Percentiles rank a stretch among this genome's conserved stretches.
Evolutionary conservation across 208 protist species (phyloP).

Genomic region (Borovskyia barvae): DNA sequence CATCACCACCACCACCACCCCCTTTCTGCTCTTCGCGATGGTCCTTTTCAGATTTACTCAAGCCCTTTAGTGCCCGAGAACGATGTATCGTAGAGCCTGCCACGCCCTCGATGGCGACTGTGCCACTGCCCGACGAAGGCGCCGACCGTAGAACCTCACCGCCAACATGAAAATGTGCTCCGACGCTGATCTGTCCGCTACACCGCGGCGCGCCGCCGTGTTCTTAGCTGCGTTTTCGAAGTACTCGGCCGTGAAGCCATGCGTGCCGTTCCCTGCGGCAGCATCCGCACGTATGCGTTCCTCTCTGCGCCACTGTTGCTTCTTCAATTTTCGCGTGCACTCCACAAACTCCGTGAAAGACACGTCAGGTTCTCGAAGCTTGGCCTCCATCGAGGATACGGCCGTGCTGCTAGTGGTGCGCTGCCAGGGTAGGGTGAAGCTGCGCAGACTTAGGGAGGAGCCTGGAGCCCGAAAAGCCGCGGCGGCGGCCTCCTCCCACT

Average conservation of each 20-base stretch:
- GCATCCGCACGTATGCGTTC: constrained; percentile 31
- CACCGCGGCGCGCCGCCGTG: constrained; percentile 8
- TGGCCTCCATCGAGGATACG: constrained; percentile 19
- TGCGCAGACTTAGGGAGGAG: constrained; percentile 51
- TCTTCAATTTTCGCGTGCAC: constrained; percentile 35
- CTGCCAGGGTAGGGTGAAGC: constrained; percentile 74
- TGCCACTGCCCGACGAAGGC: constrained; percentile 1
- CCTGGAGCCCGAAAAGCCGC: constrained; percentile 56
- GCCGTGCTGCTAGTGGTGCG: constrained; percentile 28
- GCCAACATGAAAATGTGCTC: constrained; percentile 15
- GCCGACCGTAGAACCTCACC: constrained; percentile 25
- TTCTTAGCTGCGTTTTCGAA: constrained; percentile 38
- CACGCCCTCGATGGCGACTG: constrained; percentile 22
- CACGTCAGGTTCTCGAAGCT: constrained; percentile 13
- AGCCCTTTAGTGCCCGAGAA: constrained; percentile 24
- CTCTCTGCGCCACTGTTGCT: constrained; percentile 20
- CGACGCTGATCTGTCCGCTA: neutral
- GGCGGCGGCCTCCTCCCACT: constrained; percentile 40
- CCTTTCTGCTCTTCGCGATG: too few relatives aligned
- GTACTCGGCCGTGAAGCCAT: constrained; percentile 72
- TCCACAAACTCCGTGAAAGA: constrained; percentile 45
- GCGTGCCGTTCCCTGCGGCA: constrained; percentile 44
- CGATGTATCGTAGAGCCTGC: constrained; percentile 37
- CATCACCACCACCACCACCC: too few relatives aligned
- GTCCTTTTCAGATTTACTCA: too few relatives aligned